A percentile compares a stretch with the other conserved stretches of the same genome.
phyloP scores from a whole-genome alignment of 306 rosid species.

The Canavalia ensiformis region DNA sequence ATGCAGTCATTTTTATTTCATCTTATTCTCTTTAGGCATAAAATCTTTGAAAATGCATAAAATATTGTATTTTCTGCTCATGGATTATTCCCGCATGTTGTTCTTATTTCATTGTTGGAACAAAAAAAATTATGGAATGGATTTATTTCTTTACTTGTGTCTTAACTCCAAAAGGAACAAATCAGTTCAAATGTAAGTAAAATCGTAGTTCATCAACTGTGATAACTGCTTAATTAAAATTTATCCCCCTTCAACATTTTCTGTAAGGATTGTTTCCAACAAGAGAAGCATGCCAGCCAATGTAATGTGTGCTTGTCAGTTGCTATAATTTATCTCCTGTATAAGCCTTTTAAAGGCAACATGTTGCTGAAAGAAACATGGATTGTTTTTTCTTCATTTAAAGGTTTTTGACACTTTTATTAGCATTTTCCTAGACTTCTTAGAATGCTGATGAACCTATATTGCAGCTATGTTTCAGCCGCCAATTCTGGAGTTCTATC shows the following conservation, averaged over 20 bases:
- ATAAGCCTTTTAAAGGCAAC: not conserved
- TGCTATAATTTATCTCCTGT: not conserved
- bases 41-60: conserved; percentile 29
- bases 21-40: conserved; percentile 3
- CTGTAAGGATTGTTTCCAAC: conserved; percentile 2
- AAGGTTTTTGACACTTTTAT: conserved; percentile 1
- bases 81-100: conserved; percentile 3
- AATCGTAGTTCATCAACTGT: not conserved
- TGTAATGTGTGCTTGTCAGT: not conserved
- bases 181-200: not conserved
- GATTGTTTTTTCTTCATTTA: not conserved
- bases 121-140: conserved; percentile 8
- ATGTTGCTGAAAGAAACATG: conserved; percentile 15
- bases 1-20: conserved; percentile 22
- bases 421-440: conserved; percentile 15
- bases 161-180: conserved; percentile 37
- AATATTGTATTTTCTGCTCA: not conserved
- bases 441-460: conserved; percentile 26
- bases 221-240: not conserved
- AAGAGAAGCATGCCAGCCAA: not conserved
- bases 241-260: not conserved
- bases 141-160: conserved; percentile 12
- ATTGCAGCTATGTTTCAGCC: conserved; percentile 93
- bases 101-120: conserved; percentile 35
- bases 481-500: conserved; percentile 96